Evolutionary conservation across 306 rosid genomes (phyloP).

Genomic region (Quercus wislizeni): DNA sequence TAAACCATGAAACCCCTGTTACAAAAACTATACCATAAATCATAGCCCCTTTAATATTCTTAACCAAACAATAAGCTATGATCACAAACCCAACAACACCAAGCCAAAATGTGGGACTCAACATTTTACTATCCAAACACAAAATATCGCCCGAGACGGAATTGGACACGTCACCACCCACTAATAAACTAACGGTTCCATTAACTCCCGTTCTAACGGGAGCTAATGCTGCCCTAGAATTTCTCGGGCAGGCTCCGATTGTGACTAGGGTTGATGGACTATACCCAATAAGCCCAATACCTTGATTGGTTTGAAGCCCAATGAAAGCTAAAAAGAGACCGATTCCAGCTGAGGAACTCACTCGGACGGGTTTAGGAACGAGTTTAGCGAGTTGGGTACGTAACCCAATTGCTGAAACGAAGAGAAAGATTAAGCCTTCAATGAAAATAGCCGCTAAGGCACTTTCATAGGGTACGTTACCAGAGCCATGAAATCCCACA

Average conservation of each 20-base stretch:
- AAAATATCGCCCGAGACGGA: slow-evolving; percentile 55
- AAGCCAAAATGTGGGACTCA: slow-evolving; percentile 92
- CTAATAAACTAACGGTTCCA: slow-evolving; percentile 55
- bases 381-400: slow-evolving; percentile 80
- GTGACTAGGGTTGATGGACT: slow-evolving; percentile 70
- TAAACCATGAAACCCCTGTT: slow-evolving; percentile 86
- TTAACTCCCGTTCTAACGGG: slow-evolving; percentile 55
- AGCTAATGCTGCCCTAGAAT: slow-evolving; percentile 53
- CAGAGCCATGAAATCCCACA: slow-evolving; percentile 96
- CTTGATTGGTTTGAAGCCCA: slow-evolving; percentile 81
- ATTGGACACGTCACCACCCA: slow-evolving; percentile 27
- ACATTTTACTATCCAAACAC: slow-evolving; percentile 66
- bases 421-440: slow-evolving; percentile 69
- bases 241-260: slow-evolving; percentile 68
- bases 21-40: slow-evolving; percentile 88
- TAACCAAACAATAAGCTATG: slow-evolving; percentile 70
- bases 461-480: slow-evolving; percentile 63
- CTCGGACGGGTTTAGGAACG: slow-evolving; percentile 79
- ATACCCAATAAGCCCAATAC: slow-evolving; percentile 78
- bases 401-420: slow-evolving; percentile 67
- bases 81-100: slow-evolving; percentile 85
- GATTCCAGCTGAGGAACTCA: slow-evolving; percentile 95
- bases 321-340: slow-evolving; percentile 92
- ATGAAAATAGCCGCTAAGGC: slow-evolving; percentile 88
- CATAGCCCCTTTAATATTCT: slow-evolving; percentile 85